These are phyloP conservation scores for Brachypodium distachyon DNA, from an alignment of 202 grass and related monocot genomes.

Conservation along the genomic window DNA sequence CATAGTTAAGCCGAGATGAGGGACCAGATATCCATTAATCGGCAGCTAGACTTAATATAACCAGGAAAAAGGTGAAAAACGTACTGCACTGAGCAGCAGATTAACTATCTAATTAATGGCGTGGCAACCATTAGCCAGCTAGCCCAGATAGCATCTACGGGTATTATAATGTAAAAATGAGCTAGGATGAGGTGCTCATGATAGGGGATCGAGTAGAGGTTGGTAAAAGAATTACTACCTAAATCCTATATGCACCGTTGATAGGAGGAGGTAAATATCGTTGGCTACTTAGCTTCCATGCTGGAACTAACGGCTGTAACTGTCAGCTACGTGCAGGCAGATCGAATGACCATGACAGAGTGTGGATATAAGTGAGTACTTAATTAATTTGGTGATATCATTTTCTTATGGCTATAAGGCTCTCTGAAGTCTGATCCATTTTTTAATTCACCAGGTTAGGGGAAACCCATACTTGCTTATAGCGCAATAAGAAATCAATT, in stretches of 20 bases:
- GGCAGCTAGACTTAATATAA: slow-evolving; percentile 6
- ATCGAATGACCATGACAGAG: not conserved
- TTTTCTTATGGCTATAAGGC: slow-evolving; percentile 28
- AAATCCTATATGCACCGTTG: not conserved
- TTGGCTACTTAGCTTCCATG: slow-evolving; percentile 20
- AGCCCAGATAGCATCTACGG: slow-evolving; percentile 21
- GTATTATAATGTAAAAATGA: slow-evolving; percentile 7
- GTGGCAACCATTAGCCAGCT: slow-evolving; percentile 42
- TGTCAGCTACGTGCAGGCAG: slow-evolving; percentile 23
- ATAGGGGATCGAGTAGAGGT: slow-evolving; percentile 27
- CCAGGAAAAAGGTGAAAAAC: not conserved
- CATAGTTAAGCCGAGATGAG: not conserved
- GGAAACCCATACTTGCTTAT: slow-evolving; percentile 28
- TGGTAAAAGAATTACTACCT: slow-evolving; percentile 15
- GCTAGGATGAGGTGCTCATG: slow-evolving; percentile 18
- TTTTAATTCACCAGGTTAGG: slow-evolving; percentile 34
- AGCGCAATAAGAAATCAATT: slow-evolving; percentile 10
- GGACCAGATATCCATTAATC: slow-evolving; percentile 32
- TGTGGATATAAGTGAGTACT: not conserved
- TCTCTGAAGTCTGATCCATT: not conserved
- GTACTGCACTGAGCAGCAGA: slow-evolving; percentile 11
- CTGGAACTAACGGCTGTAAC: slow-evolving; percentile 12
- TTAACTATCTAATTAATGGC: slow-evolving; percentile 6
- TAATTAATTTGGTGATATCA: slow-evolving; percentile 15
- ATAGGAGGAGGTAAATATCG: slow-evolving; percentile 17